Percentiles rank a stretch among this genome's conserved stretches.
Evolutionary conservation across 768 basidiomycete genomes (phyloP).

Genomic region (Lenzites betulinus): DNA sequence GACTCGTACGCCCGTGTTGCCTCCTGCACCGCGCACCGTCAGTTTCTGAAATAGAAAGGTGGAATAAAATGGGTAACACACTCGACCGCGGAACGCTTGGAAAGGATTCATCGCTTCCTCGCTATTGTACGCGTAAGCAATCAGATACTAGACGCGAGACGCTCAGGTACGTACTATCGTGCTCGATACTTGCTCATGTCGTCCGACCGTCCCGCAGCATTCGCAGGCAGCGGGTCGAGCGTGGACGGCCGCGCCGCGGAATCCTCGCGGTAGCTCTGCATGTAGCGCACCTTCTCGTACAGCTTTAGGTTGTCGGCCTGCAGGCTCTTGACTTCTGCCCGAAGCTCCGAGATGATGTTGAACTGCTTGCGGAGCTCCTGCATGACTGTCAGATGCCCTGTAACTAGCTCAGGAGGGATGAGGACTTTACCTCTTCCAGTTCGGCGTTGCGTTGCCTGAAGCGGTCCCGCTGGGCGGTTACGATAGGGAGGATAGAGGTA

Average conservation of each 20-base stretch:
- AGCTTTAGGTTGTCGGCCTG: conserved; percentile 96
- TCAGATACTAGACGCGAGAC: too few relatives aligned
- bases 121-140: conserved; percentile 14
- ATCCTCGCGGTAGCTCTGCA: conserved; percentile 93
- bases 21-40: conserved; percentile 58
- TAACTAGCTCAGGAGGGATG: background rate
- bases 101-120: conserved; percentile 99
- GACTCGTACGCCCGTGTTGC: conserved; percentile 91
- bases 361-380: conserved; percentile 96
- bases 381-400: background rate
- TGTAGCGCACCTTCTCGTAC: conserved; percentile 98
- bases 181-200: conserved; percentile 89
- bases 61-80: conserved; percentile 43
- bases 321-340: conserved; percentile 70
- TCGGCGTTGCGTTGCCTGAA: conserved; percentile 97
- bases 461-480: conserved; percentile 95
- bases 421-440: conserved; percentile 79
- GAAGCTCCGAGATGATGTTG: conserved; percentile 91
- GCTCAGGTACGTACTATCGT: conserved; percentile 52
- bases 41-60: too few relatives aligned
- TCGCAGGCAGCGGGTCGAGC: conserved; percentile 64
- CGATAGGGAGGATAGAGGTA: conserved; percentile 96
- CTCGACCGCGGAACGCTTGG: conserved; percentile 93
- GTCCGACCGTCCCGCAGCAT: conserved; percentile 47
- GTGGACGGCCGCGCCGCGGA: conserved; percentile 55